These are phyloP conservation scores for Phytophthora hybrid DNA, from an alignment of 352 stramenopile species.

Conservation along the genomic window DNA sequence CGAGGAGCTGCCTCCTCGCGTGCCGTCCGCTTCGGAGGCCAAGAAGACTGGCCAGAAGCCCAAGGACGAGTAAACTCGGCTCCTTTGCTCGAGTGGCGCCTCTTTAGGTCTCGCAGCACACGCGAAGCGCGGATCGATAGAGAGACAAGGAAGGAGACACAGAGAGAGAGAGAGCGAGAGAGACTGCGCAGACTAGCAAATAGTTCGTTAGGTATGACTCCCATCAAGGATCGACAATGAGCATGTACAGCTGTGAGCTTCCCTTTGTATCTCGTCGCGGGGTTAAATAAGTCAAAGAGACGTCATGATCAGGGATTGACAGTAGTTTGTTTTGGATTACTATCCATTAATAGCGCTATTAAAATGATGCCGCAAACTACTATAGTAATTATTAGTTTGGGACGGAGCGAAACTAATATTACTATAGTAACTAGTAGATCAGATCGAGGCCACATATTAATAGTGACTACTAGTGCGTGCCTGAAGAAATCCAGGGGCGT, in stretches of 20 bases:
- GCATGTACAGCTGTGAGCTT: constrained; percentile 28
- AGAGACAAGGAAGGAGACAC: constrained; percentile 19
- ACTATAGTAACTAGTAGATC: too few relatives aligned
- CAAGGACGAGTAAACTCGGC: constrained; percentile 54
- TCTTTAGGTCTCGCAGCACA: constrained; percentile 31
- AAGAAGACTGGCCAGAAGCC: constrained; percentile 55
- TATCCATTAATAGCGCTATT: too few relatives aligned
- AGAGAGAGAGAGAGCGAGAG: constrained; percentile 6
- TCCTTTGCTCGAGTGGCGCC: constrained; percentile 19
- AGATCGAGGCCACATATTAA: too few relatives aligned
- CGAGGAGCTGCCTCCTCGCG: constrained; percentile 35
- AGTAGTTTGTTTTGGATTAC: too few relatives aligned
- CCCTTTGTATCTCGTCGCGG: constrained; percentile 5
- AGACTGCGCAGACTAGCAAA: constrained; percentile 14
- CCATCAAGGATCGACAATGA: constrained; percentile 46
- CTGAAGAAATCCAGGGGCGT: too few relatives aligned
- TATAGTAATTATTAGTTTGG: too few relatives aligned
- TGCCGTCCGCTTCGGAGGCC: constrained; percentile 38
- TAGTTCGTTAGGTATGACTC: constrained; percentile 34
- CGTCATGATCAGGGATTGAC: too few relatives aligned
- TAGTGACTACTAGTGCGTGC: too few relatives aligned
- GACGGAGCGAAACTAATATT: too few relatives aligned
- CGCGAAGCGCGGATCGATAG: constrained; percentile 32
- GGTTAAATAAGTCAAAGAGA: constrained; percentile 11
- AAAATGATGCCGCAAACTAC: too few relatives aligned